phyloP scores from a whole-genome alignment of 2,329 filamentous ascomycete genomes.

The Tolypocladium tropicale region DNA sequence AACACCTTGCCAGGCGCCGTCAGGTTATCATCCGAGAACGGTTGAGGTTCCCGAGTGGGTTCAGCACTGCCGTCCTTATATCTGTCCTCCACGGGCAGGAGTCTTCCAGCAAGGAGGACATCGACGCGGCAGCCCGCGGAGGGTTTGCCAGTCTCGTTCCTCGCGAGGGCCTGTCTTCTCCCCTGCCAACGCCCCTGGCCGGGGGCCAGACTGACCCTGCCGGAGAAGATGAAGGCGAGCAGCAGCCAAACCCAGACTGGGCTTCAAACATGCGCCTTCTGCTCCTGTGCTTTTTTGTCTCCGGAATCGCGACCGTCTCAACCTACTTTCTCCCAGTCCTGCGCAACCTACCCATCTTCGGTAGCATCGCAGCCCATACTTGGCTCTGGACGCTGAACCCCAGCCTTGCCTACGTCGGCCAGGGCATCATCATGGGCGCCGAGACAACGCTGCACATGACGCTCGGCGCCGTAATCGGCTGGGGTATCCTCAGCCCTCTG shows the following conservation, averaged over 20 bases:
- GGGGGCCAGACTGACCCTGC: conserved; percentile 10
- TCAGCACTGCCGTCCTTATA: conserved; percentile 90
- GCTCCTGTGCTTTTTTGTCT: conserved; percentile 45
- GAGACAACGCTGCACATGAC: conserved; percentile 95
- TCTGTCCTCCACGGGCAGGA: conserved; percentile 66
- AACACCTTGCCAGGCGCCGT: conserved; percentile 40
- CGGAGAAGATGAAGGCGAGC: conserved; percentile 21
- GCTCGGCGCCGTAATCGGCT: conserved; percentile 77
- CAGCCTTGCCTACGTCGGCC: conserved; percentile 91
- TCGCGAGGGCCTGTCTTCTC: conserved; percentile 10
- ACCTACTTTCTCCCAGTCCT: conserved; percentile 87
- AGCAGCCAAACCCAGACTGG: conserved; percentile 24
- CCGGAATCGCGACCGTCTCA: conserved; percentile 61
- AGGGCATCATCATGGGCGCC: conserved; percentile 97
- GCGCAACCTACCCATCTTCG: conserved; percentile 80
- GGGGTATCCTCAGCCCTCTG: conserved; percentile 81
- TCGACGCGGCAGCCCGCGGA: conserved; percentile 25
- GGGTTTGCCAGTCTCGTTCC: conserved; percentile 33
- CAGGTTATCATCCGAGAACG: conserved; percentile 92
- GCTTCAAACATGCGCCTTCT: conserved; percentile 42
- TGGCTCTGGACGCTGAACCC: conserved; percentile 98
- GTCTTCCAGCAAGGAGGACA: conserved; percentile 20
- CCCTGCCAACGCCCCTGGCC: conserved; percentile 1
- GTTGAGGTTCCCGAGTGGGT: conserved; percentile 88
- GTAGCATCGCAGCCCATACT: conserved; percentile 56